phyloP scores from a whole-genome alignment of 2,329 filamentous ascomycete genomes.

The Pyrenochaeta sp. region DNA sequence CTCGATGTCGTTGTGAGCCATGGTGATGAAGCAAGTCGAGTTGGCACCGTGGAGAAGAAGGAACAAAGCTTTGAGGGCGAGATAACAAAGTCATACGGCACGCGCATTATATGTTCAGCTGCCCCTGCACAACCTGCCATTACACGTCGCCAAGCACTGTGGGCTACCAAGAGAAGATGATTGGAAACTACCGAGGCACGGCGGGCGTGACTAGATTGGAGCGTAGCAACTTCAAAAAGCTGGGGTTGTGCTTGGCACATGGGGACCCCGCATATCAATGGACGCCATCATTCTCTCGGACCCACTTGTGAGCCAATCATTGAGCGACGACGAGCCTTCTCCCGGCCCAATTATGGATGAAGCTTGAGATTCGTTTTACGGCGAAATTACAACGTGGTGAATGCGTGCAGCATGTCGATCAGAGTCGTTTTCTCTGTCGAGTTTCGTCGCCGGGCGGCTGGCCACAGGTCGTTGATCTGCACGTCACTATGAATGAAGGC shows the following conservation, averaged over 20 bases:
- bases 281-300: constrained; percentile 16
- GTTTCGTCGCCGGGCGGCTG: constrained; percentile 9
- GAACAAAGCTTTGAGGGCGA: constrained; percentile 2
- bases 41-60: constrained; percentile 5
- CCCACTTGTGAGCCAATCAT: constrained; percentile 26
- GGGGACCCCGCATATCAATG: constrained; percentile 37
- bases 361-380: constrained; percentile 16
- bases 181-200: constrained; percentile 39
- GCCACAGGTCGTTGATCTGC: constrained; percentile 7
- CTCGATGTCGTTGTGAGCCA: constrained; percentile 36
- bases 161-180: constrained; percentile 7
- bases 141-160: constrained; percentile 23
- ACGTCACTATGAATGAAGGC: background rate
- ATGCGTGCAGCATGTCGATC: constrained; percentile 11
- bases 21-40: constrained; percentile 14
- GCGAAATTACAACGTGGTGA: constrained; percentile 12
- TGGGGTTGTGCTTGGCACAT: constrained; percentile 38
- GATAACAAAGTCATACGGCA: constrained; percentile 13
- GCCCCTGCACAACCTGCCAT: constrained; percentile 19
- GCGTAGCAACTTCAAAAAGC: constrained; percentile 16
- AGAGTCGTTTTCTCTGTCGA: constrained; percentile 15
- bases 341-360: constrained; percentile 4
- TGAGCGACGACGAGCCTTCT: constrained; percentile 10
- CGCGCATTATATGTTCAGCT: constrained; percentile 15
- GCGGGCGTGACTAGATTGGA: constrained; percentile 15